Percentiles rank a stretch among this genome's conserved stretches.
phyloP scores from a whole-genome alignment of 2,329 filamentous ascomycete genomes.

The Aquanectria penicillioides region DNA sequence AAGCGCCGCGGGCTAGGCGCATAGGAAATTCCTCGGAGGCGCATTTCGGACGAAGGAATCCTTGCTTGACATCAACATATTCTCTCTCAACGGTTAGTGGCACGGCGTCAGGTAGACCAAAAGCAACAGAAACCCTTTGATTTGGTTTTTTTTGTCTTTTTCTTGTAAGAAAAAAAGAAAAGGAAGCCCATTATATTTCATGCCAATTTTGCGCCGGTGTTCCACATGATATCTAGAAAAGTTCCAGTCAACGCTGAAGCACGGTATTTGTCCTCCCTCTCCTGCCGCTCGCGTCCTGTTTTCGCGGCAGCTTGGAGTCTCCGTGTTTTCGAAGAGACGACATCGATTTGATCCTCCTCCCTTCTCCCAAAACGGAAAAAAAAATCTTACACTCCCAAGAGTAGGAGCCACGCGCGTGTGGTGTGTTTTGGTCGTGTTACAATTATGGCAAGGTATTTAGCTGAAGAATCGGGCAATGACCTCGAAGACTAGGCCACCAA shows the following conservation, averaged over 20 bases:
- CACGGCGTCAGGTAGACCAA: conserved; percentile 44
- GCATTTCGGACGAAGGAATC: not conserved
- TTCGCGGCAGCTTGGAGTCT: not conserved
- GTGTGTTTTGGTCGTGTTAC: conserved; percentile 9
- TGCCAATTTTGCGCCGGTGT: conserved; percentile 42
- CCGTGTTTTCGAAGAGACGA: conserved; percentile 14
- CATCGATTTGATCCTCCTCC: conserved; percentile 9
- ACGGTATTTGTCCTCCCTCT: conserved; percentile 23
- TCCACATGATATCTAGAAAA: conserved; percentile 38
- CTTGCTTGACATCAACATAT: conserved; percentile 20
- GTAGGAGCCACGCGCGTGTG: conserved; percentile 20
- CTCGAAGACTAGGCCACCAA: conserved; percentile 70
- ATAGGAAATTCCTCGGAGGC: conserved; percentile 39
- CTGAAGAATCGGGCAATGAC: conserved; percentile 63
- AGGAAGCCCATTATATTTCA: conserved; percentile 34
- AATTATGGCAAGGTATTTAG: conserved; percentile 29
- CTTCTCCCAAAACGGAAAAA: conserved; percentile 7
- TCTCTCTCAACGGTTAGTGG: conserved; percentile 28
- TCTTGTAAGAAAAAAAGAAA: conserved; percentile 15
- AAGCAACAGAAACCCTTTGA: conserved; percentile 34
- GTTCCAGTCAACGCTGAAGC: conserved; percentile 30
- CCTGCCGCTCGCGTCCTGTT: conserved; percentile 13
- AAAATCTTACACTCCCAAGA: conserved; percentile 10
- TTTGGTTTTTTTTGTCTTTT: conserved; percentile 11
- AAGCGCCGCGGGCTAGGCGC: conserved; percentile 64